Conservation (phyloP, 2,329 filamentous ascomycete species). For the Septoria petroselini region DNA sequence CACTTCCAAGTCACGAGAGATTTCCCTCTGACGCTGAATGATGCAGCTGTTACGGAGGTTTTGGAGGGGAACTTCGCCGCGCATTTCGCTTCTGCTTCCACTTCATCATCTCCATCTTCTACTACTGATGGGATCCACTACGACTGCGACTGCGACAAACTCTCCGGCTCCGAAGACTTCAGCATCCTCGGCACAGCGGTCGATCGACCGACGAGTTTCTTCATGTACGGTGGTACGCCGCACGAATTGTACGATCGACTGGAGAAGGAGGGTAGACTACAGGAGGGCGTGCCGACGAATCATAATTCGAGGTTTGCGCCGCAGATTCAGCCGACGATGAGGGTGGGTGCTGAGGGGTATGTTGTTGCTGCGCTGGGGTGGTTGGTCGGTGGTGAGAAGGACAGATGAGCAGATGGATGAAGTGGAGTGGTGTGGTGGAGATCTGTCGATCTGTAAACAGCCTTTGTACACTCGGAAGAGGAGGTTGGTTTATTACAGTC, state of each 20-base stretch:
- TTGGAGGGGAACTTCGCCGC: constrained; percentile 46
- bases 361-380: constrained; percentile 38
- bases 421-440: too few relatives aligned
- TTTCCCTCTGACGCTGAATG: constrained; percentile 55
- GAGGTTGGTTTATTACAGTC: too few relatives aligned
- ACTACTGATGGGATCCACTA: constrained; percentile 31
- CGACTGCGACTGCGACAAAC: constrained; percentile 41
- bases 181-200: constrained; percentile 52
- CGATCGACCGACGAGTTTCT: constrained; percentile 54
- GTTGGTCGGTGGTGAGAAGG: constrained; percentile 29
- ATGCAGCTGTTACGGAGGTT: constrained; percentile 43
- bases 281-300: constrained; percentile 55
- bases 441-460: too few relatives aligned
- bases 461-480: too few relatives aligned
- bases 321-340: constrained; percentile 58
- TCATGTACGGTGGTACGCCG: constrained; percentile 56
- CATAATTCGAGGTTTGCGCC: constrained; percentile 60
- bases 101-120: constrained; percentile 2
- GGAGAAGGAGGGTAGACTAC: constrained; percentile 45
- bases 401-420: neutral
- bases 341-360: constrained; percentile 45
- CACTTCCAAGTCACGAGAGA: constrained; percentile 42
- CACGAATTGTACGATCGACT: constrained; percentile 50
- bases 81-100: constrained; percentile 42
- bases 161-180: constrained; percentile 58